Evolutionary conservation across 129 eudicot genomes (phyloP).

Genomic region (Apium graveolens): DNA sequence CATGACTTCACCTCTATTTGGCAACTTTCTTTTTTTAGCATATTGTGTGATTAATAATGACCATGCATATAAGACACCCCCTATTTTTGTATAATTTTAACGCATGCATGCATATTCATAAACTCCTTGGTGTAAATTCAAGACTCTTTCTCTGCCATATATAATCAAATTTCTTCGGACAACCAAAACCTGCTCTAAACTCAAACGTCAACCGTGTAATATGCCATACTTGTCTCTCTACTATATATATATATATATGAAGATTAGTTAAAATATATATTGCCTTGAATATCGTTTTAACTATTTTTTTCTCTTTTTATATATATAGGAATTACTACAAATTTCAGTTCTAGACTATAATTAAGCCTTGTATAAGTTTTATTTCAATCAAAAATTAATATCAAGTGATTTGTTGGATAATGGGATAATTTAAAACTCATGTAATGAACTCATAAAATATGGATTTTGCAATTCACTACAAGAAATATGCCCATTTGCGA

Average conservation of each 20-base stretch:
- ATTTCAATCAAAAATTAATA: too few species aligned
- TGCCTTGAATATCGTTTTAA: too few species aligned
- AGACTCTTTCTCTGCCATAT: neutral
- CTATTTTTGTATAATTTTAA: neutral
- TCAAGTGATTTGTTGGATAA: neutral
- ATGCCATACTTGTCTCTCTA: neutral
- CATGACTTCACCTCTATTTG: neutral
- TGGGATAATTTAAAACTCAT: too few species aligned
- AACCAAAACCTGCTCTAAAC: constrained; percentile 14
- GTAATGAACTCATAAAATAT: too few species aligned
- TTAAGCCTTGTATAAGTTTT: too few species aligned
- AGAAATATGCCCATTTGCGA: too few species aligned
- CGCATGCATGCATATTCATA: constrained; percentile 3
- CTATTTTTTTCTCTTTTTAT: neutral
- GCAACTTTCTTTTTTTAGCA: neutral
- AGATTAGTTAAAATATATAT: too few species aligned
- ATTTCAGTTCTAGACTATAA: too few species aligned
- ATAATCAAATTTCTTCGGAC: neutral
- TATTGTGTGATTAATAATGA: neutral
- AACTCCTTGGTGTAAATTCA: neutral
- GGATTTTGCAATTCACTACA: too few species aligned
- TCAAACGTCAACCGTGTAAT: neutral
- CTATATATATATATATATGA: too few species aligned
- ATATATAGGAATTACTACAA: too few species aligned
- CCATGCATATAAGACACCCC: neutral